phyloP scores from a whole-genome alignment of 2,329 filamentous ascomycete species.

The Fusarium agapanthi region DNA sequence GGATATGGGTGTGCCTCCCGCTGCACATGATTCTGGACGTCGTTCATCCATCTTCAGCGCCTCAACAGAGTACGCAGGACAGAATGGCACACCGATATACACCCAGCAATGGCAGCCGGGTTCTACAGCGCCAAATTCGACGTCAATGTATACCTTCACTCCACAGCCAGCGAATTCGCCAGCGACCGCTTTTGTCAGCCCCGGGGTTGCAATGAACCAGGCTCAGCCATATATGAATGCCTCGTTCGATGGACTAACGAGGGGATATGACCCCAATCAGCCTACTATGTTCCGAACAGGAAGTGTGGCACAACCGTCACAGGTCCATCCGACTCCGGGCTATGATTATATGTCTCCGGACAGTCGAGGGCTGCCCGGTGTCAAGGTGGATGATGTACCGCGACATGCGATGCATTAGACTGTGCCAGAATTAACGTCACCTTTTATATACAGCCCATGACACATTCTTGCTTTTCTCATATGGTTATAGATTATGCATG shows the following conservation, averaged over 20 bases:
- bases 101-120: constrained; percentile 55
- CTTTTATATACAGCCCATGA: constrained; percentile 1
- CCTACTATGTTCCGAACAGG: constrained; percentile 47
- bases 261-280: constrained; percentile 47
- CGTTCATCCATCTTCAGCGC: constrained; percentile 55
- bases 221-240: constrained; percentile 46
- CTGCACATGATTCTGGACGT: constrained; percentile 55
- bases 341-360: constrained; percentile 50
- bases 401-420: constrained; percentile 43
- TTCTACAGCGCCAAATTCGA: constrained; percentile 52
- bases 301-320: constrained; percentile 41
- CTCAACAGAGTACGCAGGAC: constrained; percentile 53
- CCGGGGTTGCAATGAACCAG: constrained; percentile 45
- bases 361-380: constrained; percentile 43
- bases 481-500: constrained; percentile 36
- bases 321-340: constrained; percentile 43
- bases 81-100: constrained; percentile 52
- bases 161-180: constrained; percentile 49
- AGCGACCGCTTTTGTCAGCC: constrained; percentile 45
- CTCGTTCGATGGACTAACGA: constrained; percentile 48
- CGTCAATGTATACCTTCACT: constrained; percentile 58
- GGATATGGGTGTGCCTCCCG: constrained; percentile 54
- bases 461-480: constrained; percentile 17
- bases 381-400: constrained; percentile 44
- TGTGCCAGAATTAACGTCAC: neutral